Evolutionary conservation across 2,329 filamentous ascomycete genomes (phyloP).

Genomic region (Phyllosticta citribraziliensis): DNA sequence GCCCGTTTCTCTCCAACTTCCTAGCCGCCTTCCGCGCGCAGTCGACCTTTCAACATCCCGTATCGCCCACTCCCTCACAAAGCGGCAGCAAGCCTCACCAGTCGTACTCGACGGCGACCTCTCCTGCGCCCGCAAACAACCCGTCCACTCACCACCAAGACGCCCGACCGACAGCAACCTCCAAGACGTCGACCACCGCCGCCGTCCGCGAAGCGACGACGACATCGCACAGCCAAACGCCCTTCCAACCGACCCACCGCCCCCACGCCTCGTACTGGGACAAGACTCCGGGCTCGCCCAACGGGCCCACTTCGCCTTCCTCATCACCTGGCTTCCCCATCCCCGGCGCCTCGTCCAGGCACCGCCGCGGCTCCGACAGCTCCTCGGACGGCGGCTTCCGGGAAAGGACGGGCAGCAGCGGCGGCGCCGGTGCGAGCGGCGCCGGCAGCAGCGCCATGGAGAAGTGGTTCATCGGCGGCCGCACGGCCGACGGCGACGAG

Average conservation of each 20-base stretch:
- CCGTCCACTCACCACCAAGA: background rate
- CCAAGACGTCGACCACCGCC: background rate
- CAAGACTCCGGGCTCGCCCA: conserved; percentile 11
- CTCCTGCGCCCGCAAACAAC: conserved; percentile 18
- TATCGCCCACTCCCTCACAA: conserved; percentile 25
- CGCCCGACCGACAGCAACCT: background rate
- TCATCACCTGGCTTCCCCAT: conserved; percentile 15
- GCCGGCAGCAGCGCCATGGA: conserved; percentile 61
- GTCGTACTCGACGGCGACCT: conserved; percentile 20
- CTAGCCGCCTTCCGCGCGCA: conserved; percentile 58
- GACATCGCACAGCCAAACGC: conserved; percentile 24
- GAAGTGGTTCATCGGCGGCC: conserved; percentile 73
- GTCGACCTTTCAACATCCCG: conserved; percentile 46
- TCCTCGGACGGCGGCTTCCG: conserved; percentile 67
- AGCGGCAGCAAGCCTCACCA: conserved; percentile 28
- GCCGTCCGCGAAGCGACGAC: conserved; percentile 9
- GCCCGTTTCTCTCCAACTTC: conserved; percentile 58
- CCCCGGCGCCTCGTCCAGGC: background rate
- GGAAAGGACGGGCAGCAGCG: conserved; percentile 35
- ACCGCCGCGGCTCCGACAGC: conserved; percentile 62
- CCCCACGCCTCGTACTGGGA: background rate
- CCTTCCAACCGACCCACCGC: conserved; percentile 18
- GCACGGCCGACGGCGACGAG: conserved; percentile 68
- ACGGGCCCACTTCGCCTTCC: conserved; percentile 10
- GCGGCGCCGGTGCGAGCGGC: conserved; percentile 53